A percentile compares a stretch with the other conserved stretches of the same genome.
phyloP scores from a whole-genome alignment of 768 basidiomycete genomes.

The Amanita molliuscula region DNA sequence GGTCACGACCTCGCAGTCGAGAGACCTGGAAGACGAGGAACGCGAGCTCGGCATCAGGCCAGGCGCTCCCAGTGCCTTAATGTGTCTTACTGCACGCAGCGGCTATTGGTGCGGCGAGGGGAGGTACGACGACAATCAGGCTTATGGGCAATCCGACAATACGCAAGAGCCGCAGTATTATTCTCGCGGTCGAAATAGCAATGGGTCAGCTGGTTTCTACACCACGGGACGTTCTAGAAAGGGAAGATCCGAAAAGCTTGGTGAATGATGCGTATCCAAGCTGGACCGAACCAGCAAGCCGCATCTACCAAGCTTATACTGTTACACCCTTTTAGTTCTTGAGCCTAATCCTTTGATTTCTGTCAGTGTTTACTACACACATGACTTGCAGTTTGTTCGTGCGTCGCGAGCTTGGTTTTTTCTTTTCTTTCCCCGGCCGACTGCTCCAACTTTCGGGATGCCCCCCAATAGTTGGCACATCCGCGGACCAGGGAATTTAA shows the following conservation, averaged over 20 bases:
- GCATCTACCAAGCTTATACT: neutral
- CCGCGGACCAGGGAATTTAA: neutral
- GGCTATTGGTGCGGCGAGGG: neutral
- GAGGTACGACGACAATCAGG: neutral
- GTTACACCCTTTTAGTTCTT: neutral
- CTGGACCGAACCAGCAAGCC: neutral
- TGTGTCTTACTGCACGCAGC: neutral
- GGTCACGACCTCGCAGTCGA: no score
- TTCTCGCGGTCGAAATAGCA: neutral
- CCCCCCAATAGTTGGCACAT: neutral
- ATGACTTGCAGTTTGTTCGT: neutral
- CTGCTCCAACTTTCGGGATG: neutral
- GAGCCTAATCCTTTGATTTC: neutral
- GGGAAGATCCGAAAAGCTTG: neutral
- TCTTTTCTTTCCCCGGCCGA: neutral
- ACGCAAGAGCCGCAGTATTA: neutral
- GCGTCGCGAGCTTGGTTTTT: neutral
- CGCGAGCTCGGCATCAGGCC: neutral
- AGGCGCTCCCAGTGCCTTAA: neutral
- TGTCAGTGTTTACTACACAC: neutral
- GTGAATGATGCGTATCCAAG: neutral
- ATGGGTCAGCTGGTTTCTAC: neutral
- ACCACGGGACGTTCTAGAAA: neutral
- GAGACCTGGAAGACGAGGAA: neutral
- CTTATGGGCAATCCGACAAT: neutral